Base-by-base conservation (phyloP, 129 eudicot species). In the Escallonia rubra region DNA sequence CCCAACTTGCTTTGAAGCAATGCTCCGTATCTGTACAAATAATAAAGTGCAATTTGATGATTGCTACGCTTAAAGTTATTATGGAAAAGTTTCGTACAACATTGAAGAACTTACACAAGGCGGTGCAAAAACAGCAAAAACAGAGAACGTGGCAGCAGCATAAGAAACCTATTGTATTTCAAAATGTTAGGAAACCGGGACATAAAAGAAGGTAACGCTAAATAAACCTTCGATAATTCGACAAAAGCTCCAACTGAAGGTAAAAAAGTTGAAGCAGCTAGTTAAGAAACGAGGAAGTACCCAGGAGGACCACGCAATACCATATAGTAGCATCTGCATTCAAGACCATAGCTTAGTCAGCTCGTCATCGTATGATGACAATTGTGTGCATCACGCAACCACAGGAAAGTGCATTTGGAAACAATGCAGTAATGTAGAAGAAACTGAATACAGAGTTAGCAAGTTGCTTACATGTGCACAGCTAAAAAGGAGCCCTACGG, bases 291-390 rank as follows among this genome's bases (percentile, higher is more conserved):
- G 41, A 74, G 49, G n/a, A 81, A 79, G 10, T 87, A 91, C 97
- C 93, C 97, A 87, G 9, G 96, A 79, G 12, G 88, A 75, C 96
- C 96, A 91, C 14, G 97, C 97, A 41, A 88, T 57, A 74, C 97
- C 85, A 88, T 91, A 83, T 11, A 91, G 97, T 4, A 85, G 56
- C 70, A 87, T 85, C 97, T 91, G 96, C 78, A 72, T 40, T n/a
- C 8, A 57, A 68, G 39, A n/a, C 49, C 64, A 47, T 38, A 14
- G 16, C 63, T 48, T 44, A 66, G 52, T 61, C 44, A 46, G 61
- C 56, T 13, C 54, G 56, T 63, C 6, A 8, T 60, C 34, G 9
- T 51, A 14, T 8, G 56, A 10, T 11, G 59, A 45, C 53, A 51
- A 5, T 16, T 38, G 44, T 40, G 40, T 59, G 56, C 50, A 40